Conservation (phyloP, 73 alveolate genomes). For the Tetrahymena borealis region DNA sequence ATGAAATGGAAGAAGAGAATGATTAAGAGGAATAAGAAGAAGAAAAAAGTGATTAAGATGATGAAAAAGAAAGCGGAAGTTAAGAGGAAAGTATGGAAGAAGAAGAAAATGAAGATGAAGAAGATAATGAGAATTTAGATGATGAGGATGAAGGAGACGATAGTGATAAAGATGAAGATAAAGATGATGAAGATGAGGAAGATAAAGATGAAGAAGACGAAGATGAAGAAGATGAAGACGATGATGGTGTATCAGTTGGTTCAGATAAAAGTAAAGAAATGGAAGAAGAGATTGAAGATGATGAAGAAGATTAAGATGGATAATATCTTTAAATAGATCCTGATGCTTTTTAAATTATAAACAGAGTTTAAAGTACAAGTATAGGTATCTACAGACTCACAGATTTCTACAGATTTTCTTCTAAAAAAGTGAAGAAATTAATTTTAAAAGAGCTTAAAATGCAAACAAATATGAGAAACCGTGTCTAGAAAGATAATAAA, state of each 20-base stretch:
- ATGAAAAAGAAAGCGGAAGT: background rate
- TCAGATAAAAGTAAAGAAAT: background rate
- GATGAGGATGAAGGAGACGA: background rate
- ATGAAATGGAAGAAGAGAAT: background rate
- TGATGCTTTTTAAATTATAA: background rate
- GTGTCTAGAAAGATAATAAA: background rate
- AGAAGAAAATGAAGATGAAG: conserved; percentile 1
- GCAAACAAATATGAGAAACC: background rate
- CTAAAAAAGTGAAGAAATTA: background rate
- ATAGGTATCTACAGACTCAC: background rate
- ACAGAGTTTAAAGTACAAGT: background rate
- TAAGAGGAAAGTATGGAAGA: background rate
- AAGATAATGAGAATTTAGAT: background rate
- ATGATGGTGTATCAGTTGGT: background rate
- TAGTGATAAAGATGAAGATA: background rate
- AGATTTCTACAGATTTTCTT: background rate
- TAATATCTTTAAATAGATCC: background rate
- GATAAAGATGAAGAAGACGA: background rate
- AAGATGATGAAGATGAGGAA: background rate
- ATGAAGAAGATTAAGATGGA: background rate
- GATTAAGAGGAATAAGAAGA: background rate
- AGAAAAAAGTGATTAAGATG: background rate
- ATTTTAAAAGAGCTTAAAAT: background rate
- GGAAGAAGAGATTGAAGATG: background rate
- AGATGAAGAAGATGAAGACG: background rate